Evolutionary conservation across 2,329 filamentous ascomycete genomes (phyloP).

Genomic region (Exophiala mesophila): DNA sequence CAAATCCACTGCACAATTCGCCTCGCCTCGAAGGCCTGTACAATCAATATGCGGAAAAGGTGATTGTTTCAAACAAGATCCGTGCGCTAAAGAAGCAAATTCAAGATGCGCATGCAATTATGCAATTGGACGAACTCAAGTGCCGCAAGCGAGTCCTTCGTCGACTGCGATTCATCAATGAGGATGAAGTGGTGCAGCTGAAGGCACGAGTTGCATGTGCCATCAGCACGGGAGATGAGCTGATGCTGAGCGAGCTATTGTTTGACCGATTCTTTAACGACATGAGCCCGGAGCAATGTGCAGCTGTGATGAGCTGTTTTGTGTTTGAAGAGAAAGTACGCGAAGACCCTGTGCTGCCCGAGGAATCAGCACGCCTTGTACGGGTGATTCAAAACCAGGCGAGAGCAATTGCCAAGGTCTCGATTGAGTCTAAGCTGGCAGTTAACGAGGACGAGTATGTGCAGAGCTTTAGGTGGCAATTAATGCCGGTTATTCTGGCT

Average conservation of each 20-base stretch:
- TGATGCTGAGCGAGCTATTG: conserved; percentile 85
- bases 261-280: conserved; percentile 99
- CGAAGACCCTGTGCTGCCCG: conserved; percentile 64
- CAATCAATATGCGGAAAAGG: conserved; percentile 79
- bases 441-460: conserved; percentile 96
- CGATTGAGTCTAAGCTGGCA: conserved; percentile 85
- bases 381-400: conserved; percentile 84
- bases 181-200: conserved; percentile 88
- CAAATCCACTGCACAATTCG: conserved; percentile 88
- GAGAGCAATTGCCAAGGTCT: conserved; percentile 83
- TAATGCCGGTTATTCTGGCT: conserved; percentile 92
- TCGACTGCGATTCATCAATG: conserved; percentile 91
- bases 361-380: conserved; percentile 81
- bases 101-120: conserved; percentile 73
- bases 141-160: conserved; percentile 91
- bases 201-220: conserved; percentile 97
- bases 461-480: conserved; percentile 80
- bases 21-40: conserved; percentile 78
- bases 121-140: conserved; percentile 94
- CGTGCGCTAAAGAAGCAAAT: conserved; percentile 87
- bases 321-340: conserved; percentile 96
- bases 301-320: conserved; percentile 83
- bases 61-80: conserved; percentile 69
- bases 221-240: conserved; percentile 92
- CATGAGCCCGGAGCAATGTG: conserved; percentile 78